phyloP scores from a whole-genome alignment of 140 eudicot genomes.

The Senecio squalidus region DNA sequence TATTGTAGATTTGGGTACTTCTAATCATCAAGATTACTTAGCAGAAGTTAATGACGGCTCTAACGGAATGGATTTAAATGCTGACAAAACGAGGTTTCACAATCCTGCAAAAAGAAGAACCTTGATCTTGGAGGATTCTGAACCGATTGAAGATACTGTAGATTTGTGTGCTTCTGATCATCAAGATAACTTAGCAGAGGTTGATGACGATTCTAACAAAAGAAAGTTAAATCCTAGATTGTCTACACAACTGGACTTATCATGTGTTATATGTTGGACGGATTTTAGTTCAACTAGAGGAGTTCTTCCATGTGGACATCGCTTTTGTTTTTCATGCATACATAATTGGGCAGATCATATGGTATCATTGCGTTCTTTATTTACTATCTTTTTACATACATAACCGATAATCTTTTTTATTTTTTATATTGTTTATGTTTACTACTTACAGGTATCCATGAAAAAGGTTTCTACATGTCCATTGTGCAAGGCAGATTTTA shows the following conservation, averaged over 20 bases:
- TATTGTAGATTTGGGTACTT: constrained; percentile 34
- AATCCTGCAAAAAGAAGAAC: constrained; percentile 18
- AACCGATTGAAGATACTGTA: constrained; percentile 38
- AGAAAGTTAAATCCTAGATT: constrained; percentile 17
- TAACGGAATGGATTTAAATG: too few species aligned
- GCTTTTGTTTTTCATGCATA: constrained; percentile 94
- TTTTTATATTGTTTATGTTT: not conserved
- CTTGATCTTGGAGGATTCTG: constrained; percentile 26
- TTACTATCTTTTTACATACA: not conserved
- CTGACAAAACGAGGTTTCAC: constrained; percentile 13
- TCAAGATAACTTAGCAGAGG: constrained; percentile 13
- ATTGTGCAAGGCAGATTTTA: constrained; percentile 77
- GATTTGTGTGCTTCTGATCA: constrained; percentile 27
- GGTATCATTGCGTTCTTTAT: constrained; percentile 35
- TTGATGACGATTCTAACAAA: constrained; percentile 18
- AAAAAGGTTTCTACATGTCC: constrained; percentile 77
- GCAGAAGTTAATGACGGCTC: too few species aligned
- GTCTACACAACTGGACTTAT: constrained; percentile 39
- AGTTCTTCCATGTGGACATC: constrained; percentile 93
- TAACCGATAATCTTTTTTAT: not conserved
- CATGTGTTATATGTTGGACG: constrained; percentile 96
- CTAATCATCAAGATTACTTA: constrained; percentile 26
- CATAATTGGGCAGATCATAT: constrained; percentile 91
- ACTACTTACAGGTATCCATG: constrained; percentile 45
- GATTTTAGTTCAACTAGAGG: constrained; percentile 84